Evolutionary conservation across 176 grass and related monocot species (phyloP), one percentile per base, ranked within the genome.

Genomic region (Neostapfia colusana): DNA sequence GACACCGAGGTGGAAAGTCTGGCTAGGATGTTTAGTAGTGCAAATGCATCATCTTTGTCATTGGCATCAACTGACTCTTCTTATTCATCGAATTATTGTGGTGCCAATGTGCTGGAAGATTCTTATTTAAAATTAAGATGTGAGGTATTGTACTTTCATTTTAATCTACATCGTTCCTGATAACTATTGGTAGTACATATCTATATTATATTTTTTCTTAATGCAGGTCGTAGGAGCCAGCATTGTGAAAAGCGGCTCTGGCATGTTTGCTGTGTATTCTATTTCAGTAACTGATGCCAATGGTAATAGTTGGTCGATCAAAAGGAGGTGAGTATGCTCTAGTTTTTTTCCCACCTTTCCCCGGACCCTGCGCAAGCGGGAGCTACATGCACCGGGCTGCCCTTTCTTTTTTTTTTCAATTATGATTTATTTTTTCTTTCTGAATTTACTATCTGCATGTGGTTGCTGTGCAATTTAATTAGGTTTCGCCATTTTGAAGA

Each of bases 401-500:
- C n/a, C n/a, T n/a, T n/a, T n/a, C n/a, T n/a, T n/a, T n/a, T n/a
- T n/a, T n/a, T n/a, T n/a, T n/a, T n/a, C n/a, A 49, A 69, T 37
- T 41, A 12, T 59, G 40, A 70, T 10, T 65, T n/a, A n/a, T 4
- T 15, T 80, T 46, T 10, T 14, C 73, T 65, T 69, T 58, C 24
- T 56, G 76, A 66, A n/a, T 41, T 36, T 39, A 49, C 50, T 37
- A 36, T 63, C 69, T 48, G 63, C 36, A 21, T 63, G 31, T 81
- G 64, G 37, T 37, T 49, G 11, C 3, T 83, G 6, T 59, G 71
- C 55, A 56, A 45, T 85, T 81, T 82, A 48, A 64, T 83, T 78
- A 99, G 96, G 81, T 99, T 95, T 76, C 91, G 96, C 61, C 96
- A 99, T 88, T 99, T 99, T 51, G 96, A 99, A 85, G 96, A 99